These are phyloP conservation scores for Rhizophora apiculata DNA, from an alignment of 345 rosid genomes.

Conservation along the genomic window DNA sequence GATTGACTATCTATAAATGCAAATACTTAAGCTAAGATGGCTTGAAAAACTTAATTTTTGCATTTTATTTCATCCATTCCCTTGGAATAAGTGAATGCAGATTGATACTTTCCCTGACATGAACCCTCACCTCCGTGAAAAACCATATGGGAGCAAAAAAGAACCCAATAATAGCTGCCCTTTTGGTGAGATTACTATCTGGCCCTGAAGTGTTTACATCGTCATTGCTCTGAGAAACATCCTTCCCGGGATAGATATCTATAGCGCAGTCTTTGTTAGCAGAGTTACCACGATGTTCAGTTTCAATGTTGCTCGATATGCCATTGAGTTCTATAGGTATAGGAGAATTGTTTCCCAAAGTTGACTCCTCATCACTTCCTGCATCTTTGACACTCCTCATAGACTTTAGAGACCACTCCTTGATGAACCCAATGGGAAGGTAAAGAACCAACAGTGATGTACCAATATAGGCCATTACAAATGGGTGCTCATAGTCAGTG, in stretches of 20 bases:
- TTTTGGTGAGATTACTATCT: slow-evolving; percentile 8
- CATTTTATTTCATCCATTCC: too few species aligned
- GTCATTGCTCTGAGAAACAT: slow-evolving; percentile 3
- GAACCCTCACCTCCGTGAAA: slow-evolving; percentile 34
- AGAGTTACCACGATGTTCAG: not conserved
- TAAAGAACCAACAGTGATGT: slow-evolving; percentile 37
- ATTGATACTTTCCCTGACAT: too few species aligned
- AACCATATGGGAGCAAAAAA: slow-evolving; percentile 46
- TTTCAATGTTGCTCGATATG: slow-evolving; percentile 7
- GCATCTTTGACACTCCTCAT: not conserved
- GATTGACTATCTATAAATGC: too few species aligned
- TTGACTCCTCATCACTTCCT: not conserved
- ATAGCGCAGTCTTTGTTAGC: not conserved
- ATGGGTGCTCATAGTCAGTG: slow-evolving; percentile 38
- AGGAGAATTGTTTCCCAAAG: not conserved
- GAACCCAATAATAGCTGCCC: slow-evolving; percentile 18
- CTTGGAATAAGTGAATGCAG: too few species aligned
- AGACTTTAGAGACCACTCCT: slow-evolving; percentile 28
- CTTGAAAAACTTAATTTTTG: too few species aligned
- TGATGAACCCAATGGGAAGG: slow-evolving; percentile 47
- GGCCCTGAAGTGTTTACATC: not conserved
- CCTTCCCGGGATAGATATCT: slow-evolving; percentile 10
- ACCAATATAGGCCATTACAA: slow-evolving; percentile 39
- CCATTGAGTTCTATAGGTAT: not conserved
- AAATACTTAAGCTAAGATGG: too few species aligned